A percentile compares a stretch with the other conserved stretches of the same genome.
Conservation (phyloP, 2,329 filamentous ascomycete genomes). For the Sphaerulina populicola region DNA sequence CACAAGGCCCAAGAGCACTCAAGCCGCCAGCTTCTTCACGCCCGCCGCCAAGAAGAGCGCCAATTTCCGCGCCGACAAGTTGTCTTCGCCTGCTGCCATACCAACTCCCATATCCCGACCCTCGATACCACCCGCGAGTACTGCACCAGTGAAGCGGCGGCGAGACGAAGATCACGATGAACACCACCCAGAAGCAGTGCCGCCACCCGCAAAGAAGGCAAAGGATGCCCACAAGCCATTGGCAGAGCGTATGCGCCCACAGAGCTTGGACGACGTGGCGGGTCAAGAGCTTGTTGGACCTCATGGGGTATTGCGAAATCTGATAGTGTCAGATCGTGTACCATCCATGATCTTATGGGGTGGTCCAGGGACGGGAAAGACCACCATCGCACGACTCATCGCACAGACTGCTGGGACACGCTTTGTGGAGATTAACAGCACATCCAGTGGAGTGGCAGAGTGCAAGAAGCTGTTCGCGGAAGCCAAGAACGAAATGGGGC, state of each 20-base stretch:
- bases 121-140: slow-evolving; percentile 17
- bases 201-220: slow-evolving; percentile 57
- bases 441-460: slow-evolving; percentile 75
- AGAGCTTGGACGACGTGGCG: slow-evolving; percentile 72
- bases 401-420: slow-evolving; percentile 71
- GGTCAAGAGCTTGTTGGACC: slow-evolving; percentile 87
- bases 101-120: slow-evolving; percentile 13
- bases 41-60: slow-evolving; percentile 40
- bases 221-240: slow-evolving; percentile 63
- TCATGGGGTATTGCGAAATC: slow-evolving; percentile 69
- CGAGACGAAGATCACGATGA: slow-evolving; percentile 22
- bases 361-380: slow-evolving; percentile 72
- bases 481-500: slow-evolving; percentile 65
- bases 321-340: slow-evolving; percentile 78
- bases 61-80: slow-evolving; percentile 24
- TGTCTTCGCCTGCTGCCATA: slow-evolving; percentile 18
- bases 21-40: slow-evolving; percentile 49
- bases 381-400: slow-evolving; percentile 85
- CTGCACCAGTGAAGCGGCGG: slow-evolving; percentile 24
- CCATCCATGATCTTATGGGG: slow-evolving; percentile 97
- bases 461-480: slow-evolving; percentile 88
- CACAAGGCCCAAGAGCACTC: slow-evolving; percentile 16
- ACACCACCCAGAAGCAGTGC: slow-evolving; percentile 29
- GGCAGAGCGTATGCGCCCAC: slow-evolving; percentile 87
- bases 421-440: slow-evolving; percentile 95